Conservation (phyloP, 441 rosid species). For the Sinapis alba region DNA sequence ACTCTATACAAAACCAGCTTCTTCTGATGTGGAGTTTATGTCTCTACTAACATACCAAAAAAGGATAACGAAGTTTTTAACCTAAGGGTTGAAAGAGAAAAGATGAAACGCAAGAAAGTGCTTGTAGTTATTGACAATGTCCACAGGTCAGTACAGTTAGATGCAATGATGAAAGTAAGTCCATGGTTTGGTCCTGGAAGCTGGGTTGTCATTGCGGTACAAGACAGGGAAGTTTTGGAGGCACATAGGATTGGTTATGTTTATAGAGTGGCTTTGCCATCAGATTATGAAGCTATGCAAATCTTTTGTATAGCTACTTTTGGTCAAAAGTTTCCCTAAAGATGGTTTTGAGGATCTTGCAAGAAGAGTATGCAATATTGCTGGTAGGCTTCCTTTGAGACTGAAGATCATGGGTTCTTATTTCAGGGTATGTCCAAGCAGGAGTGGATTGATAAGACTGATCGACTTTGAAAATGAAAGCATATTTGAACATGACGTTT, state of each 20-base stretch:
- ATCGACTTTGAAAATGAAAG: background rate
- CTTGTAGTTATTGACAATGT: slow-evolving; percentile 37
- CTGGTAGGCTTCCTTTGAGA: slow-evolving; percentile 31
- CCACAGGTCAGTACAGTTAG: slow-evolving; percentile 4
- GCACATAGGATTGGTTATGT: background rate
- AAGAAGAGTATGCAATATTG: background rate
- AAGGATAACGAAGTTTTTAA: background rate
- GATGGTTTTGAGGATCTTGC: slow-evolving; percentile 1
- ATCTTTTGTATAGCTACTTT: slow-evolving; percentile 36
- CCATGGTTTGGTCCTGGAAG: slow-evolving; percentile 33
- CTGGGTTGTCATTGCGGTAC: slow-evolving; percentile 34
- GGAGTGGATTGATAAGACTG: slow-evolving; percentile 15
- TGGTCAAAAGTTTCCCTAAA: background rate
- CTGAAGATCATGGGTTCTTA: slow-evolving; percentile 30
- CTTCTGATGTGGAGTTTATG: background rate
- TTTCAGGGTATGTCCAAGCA: background rate
- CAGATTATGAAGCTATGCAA: slow-evolving; percentile 22
- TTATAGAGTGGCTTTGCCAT: slow-evolving; percentile 1
- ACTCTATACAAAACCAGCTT: background rate
- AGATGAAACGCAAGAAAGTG: slow-evolving; percentile 14
- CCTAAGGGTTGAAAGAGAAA: background rate
- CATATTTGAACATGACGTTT: background rate
- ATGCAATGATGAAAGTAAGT: background rate
- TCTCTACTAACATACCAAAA: background rate
- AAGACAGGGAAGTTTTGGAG: slow-evolving; percentile 30